A percentile compares a stretch with the other conserved stretches of the same genome.
phyloP scores from a whole-genome alignment of 2,329 filamentous ascomycete genomes.

The Dendryphion nanum region DNA sequence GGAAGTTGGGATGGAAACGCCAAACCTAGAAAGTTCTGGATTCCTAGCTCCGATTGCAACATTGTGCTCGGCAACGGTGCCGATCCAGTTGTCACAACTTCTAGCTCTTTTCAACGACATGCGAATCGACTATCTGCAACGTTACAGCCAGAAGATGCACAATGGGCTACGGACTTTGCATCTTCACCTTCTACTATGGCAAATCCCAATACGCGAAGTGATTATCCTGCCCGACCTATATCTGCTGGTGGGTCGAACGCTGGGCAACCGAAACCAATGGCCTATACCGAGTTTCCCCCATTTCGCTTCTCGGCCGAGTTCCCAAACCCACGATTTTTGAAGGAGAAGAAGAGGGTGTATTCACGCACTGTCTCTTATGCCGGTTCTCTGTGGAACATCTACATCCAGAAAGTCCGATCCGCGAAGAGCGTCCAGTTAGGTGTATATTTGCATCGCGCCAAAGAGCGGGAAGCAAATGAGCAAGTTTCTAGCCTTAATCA shows the following conservation, averaged over 20 bases:
- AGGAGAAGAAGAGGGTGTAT: conserved; percentile 60
- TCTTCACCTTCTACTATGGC: conserved; percentile 44
- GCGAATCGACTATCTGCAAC: conserved; percentile 50
- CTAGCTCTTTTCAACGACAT: conserved; percentile 45
- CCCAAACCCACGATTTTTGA: conserved; percentile 54
- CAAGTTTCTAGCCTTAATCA: conserved; percentile 35
- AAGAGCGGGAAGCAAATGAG: conserved; percentile 53
- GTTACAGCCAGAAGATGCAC: conserved; percentile 54
- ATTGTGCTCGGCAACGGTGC: conserved; percentile 56
- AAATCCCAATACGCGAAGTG: conserved; percentile 31
- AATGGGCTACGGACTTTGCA: conserved; percentile 56
- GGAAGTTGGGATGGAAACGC: conserved; percentile 56
- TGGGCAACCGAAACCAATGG: conserved; percentile 39
- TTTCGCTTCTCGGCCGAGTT: conserved; percentile 61
- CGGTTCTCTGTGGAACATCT: conserved; percentile 61
- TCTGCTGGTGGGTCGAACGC: conserved; percentile 37
- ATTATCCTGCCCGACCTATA: conserved; percentile 29
- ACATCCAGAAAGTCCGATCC: conserved; percentile 58
- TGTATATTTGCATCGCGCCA: conserved; percentile 59
- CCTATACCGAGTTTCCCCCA: conserved; percentile 56
- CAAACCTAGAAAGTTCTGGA: conserved; percentile 57
- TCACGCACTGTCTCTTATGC: conserved; percentile 60
- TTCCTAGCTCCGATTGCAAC: conserved; percentile 55
- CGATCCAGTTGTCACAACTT: conserved; percentile 52
- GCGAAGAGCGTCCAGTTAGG: conserved; percentile 57